Evolutionary conservation across 176 grass and related monocot species (phyloP).

Genomic region (Oryza rufipogon): DNA sequence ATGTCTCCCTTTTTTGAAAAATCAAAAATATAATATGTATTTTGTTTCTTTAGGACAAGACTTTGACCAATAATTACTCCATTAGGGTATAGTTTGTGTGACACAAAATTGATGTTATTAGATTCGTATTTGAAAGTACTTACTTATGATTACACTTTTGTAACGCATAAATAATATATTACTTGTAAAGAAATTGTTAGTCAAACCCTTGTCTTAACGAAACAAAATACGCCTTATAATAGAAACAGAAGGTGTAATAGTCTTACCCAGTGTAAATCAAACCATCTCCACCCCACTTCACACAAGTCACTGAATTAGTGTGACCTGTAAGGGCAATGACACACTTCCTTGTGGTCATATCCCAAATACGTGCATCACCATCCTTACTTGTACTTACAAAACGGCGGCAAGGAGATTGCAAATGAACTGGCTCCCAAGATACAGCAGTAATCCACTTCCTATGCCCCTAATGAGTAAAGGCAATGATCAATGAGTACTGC

Average conservation of each 20-base stretch:
- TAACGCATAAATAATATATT: no score
- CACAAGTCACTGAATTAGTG: constrained; percentile 88
- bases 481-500: constrained; percentile 1
- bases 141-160: no score
- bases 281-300: constrained; percentile 96
- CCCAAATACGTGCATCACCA: constrained; percentile 96
- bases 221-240: no score
- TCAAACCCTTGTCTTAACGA: no score
- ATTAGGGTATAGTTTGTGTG: no score
- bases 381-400: constrained; percentile 98
- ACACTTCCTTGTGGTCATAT: constrained; percentile 73
- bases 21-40: no score
- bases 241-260: background rate
- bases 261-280: constrained; percentile 95
- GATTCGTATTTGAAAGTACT: no score
- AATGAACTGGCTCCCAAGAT: constrained; percentile 95
- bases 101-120: no score
- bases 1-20: background rate
- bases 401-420: constrained; percentile 82
- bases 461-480: constrained; percentile 62
- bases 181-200: no score
- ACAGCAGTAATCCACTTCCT: constrained; percentile 97
- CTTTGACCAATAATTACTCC: no score
- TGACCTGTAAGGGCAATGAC: constrained; percentile 86
- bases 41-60: no score